Evolutionary conservation across 306 rosid genomes (phyloP).

Genomic region (Erythrophleum fordii): DNA sequence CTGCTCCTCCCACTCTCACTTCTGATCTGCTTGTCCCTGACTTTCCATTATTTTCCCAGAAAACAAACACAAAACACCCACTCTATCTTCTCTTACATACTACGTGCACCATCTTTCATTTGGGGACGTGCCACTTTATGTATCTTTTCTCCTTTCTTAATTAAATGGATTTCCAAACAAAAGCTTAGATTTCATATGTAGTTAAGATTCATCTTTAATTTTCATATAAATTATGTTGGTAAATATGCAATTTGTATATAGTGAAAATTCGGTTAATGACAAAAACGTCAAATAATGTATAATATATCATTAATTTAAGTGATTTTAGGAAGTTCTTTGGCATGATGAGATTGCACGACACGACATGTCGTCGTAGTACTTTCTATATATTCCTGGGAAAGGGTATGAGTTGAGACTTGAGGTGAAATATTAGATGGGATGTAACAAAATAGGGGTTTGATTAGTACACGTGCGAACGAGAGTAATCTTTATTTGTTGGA

Average conservation of each 20-base stretch:
- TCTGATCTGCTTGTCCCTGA: not conserved
- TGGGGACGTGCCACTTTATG: not conserved
- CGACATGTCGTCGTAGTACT: conserved; percentile 33
- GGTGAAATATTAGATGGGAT: conserved; percentile 31
- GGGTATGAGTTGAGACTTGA: conserved; percentile 30
- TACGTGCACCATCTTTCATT: conserved; percentile 12
- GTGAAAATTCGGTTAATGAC: not conserved
- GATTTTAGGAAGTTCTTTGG: conserved; percentile 8
- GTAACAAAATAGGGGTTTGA: conserved; percentile 30
- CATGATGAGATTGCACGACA: conserved; percentile 43
- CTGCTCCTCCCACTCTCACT: not conserved
- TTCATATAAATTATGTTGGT: not conserved
- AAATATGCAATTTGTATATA: not conserved
- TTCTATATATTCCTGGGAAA: conserved; percentile 49
- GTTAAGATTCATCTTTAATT: not conserved
- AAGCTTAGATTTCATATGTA: no score
- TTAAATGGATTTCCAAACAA: no score
- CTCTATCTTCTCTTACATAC: not conserved
- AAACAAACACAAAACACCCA: not conserved
- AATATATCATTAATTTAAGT: not conserved
- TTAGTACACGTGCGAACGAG: conserved; percentile 25
- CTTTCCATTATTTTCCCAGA: not conserved
- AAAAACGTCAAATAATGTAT: not conserved
- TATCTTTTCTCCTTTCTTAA: no score
- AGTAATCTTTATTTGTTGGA: conserved; percentile 19